Evolutionary conservation across 306 rosid species (phyloP), one percentile per base, ranked within the genome.

Genomic region (Trifolium repens): DNA sequence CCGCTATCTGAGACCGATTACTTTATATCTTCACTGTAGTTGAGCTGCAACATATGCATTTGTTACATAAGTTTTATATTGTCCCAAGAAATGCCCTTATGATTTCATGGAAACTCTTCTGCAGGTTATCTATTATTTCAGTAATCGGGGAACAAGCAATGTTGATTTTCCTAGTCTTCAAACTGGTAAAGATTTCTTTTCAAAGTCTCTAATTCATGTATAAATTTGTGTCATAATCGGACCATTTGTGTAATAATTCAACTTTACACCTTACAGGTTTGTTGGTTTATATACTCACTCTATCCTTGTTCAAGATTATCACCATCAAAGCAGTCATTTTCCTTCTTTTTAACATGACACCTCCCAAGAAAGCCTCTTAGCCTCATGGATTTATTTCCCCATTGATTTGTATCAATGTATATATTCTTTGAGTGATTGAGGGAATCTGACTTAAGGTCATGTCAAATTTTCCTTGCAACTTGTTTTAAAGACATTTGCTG

Each of bases 281-380:
- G 55, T 57, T 88, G 71, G 42, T 82, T 65, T 83, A 88, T 46
- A 30, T 81, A 35, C 47, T 72, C n/a, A 5, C 78, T 42, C 40
- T 64, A 24, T 47, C n/a, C 2, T 2, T 77, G 80, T 49, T 77
- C 74, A 75, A 78, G 75, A 59, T 80, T 17, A 39, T 9, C 54
- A 78, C 71, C 75, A 58, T 79, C 69, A 69, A 55, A 57, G 73
- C 83, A 16, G 66, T 76, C 10, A 6, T 64, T 72, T 75, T 87
- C 73, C 91, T 92, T 50, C 69, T 92, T 32, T 53, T 77, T 52
- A 90, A 92, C 85, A 92, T 90, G 97, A 84, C 88, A 17, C 97
- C 93, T 70, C 93, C 96, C 54, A 90, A 74, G 85, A 88, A 84
- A 66, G 71, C 89, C 42, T 85, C 91, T 27, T 84, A 84, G 71